Conservation (phyloP, 768 basidiomycete genomes). For the Mycena maculata region DNA sequence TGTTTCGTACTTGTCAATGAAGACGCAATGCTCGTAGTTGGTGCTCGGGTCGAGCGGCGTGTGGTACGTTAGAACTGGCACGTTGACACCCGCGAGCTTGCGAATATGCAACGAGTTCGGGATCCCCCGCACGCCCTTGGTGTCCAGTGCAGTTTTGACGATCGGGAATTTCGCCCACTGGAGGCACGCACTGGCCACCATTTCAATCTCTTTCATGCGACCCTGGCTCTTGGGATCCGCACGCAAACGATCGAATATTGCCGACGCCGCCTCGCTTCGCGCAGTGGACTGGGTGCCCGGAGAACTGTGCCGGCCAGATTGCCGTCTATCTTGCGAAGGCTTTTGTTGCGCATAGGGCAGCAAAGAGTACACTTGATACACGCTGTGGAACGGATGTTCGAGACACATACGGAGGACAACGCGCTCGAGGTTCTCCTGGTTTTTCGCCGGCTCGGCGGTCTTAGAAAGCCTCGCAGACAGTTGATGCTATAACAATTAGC, state of each 20-base stretch:
- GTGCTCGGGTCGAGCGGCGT: constrained; percentile 77
- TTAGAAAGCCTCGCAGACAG: constrained; percentile 88
- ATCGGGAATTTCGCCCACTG: constrained; percentile 78
- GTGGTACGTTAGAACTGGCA: constrained; percentile 87
- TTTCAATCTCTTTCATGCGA: constrained; percentile 66
- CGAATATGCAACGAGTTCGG: constrained; percentile 60
- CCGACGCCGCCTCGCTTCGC: constrained; percentile 71
- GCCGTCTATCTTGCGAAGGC: constrained; percentile 48
- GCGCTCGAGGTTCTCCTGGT: constrained; percentile 70
- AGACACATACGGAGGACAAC: constrained; percentile 81
- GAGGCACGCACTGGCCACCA: constrained; percentile 72
- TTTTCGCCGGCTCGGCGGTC: constrained; percentile 42
- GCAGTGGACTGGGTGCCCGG: constrained; percentile 49
- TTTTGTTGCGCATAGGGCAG: constrained; percentile 46
- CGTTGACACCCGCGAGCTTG: constrained; percentile 63
- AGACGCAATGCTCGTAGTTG: constrained; percentile 76
- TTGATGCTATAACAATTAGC: constrained; percentile 68
- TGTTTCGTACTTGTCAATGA: constrained; percentile 70
- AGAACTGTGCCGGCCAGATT: constrained; percentile 57
- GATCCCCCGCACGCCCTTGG: constrained; percentile 44
- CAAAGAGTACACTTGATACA: constrained; percentile 91
- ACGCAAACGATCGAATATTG: constrained; percentile 67
- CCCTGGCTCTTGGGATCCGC: constrained; percentile 49
- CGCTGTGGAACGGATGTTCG: constrained; percentile 94
- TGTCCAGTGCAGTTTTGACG: constrained; percentile 45